Base-by-base conservation (phyloP, 2,329 filamentous ascomycete species). In the Colletotrichum musicola region DNA sequence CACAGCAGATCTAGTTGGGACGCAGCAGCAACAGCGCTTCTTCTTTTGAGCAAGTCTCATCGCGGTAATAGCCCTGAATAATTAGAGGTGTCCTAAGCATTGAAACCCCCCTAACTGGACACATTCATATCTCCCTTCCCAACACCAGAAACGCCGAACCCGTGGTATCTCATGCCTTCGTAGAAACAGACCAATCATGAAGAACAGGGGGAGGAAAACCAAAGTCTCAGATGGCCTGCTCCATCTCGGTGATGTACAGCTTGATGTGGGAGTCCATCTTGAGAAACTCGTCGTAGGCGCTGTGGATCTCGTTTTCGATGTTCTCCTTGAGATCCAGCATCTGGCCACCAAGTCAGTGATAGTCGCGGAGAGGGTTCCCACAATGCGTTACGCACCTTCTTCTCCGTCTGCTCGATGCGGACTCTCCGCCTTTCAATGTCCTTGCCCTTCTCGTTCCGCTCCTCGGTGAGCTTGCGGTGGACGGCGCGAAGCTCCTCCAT, bases 161-260 rank as follows among this genome's bases (percentile, higher is more conserved):
- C 75, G 71, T 81, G 82, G 81, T 84, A 79, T 79, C 74, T 71
- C 71, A 35, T 72, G 57, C 55, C 69, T 55, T 64, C 68, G 47
- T 69, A 40, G 51, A 55, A 60, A 35, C 30, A 10, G 30, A 35
- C 30, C 30, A 35, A 35, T 35, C 30, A 35, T 35, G 30, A 61
- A 58, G 20, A 18, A 68, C 30, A 54, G 25, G 13, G 55, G 38
- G 46, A 50, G 38, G 46, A 50, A 59, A 40, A 53, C 3, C 35
- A 20, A 40, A 12, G 27, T 25, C 20, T 46, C 13, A 84, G 73
- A 96, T 89, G 64, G 91, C 92, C 81, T 98, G 95, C 81, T 98
- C 96, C 95, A 99, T 98, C 85, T 99, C 96, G 4, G 93, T 97
- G 77, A 99, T 97, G 84, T 99, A 99, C 71, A 98, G 85, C 81